phyloP scores from a whole-genome alignment of 352 stramenopile species.

The Salisapilia sapeloensis region DNA sequence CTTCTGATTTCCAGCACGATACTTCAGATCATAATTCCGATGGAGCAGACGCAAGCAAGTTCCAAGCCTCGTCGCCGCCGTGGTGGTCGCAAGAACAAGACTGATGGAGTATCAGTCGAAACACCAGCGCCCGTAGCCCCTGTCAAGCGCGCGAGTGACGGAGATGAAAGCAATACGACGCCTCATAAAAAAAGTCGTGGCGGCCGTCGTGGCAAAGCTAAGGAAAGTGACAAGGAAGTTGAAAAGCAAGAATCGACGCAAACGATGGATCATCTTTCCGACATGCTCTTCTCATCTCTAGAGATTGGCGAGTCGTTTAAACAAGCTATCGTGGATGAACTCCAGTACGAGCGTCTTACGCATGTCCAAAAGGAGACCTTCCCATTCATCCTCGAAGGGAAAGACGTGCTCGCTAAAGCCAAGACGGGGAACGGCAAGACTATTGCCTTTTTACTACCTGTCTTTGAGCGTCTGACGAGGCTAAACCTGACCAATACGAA shows the following conservation, averaged over 20 bases:
- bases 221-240: too few species aligned
- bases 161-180: too few species aligned
- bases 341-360: slow-evolving; percentile 81
- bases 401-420: slow-evolving; percentile 84
- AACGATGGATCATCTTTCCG: slow-evolving; percentile 32
- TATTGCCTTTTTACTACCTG: slow-evolving; percentile 67
- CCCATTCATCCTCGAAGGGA: slow-evolving; percentile 39
- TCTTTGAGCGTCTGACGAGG: slow-evolving; percentile 64
- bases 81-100: too few species aligned
- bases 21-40: too few species aligned
- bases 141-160: too few species aligned
- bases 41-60: too few species aligned
- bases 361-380: slow-evolving; percentile 82
- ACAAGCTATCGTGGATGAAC: slow-evolving; percentile 56
- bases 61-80: too few species aligned
- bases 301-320: slow-evolving; percentile 39
- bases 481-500: slow-evolving; percentile 91
- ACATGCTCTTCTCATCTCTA: slow-evolving; percentile 31
- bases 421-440: slow-evolving; percentile 87
- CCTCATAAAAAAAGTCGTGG: too few species aligned
- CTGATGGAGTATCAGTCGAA: too few species aligned
- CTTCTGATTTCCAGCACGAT: too few species aligned
- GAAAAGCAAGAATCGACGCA: slow-evolving; percentile 4
- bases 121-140: too few species aligned
- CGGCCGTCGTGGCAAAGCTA: too few species aligned